These are phyloP conservation scores for Alternaria viburni DNA, from an alignment of 2,329 filamentous ascomycete genomes.

Conservation along the genomic window DNA sequence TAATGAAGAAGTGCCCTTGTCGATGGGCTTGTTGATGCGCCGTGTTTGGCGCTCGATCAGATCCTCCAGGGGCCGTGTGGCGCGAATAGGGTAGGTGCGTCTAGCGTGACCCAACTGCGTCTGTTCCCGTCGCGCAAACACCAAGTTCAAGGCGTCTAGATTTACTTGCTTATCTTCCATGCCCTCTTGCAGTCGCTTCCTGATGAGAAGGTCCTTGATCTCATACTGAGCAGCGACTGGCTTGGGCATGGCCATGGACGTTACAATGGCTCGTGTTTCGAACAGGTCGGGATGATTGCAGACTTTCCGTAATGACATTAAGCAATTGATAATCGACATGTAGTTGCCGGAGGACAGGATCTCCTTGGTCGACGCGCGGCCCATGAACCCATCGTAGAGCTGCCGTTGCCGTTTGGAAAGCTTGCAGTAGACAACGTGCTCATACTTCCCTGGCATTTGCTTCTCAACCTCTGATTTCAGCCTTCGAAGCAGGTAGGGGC, in stretches of 20 bases:
- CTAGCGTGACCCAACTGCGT: constrained; percentile 60
- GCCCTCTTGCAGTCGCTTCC: constrained; percentile 67
- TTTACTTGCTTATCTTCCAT: constrained; percentile 70
- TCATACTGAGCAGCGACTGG: constrained; percentile 79
- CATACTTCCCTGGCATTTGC: constrained; percentile 98
- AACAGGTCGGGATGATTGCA: constrained; percentile 99
- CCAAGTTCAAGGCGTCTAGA: constrained; percentile 78
- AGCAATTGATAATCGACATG: constrained; percentile 95
- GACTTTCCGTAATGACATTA: constrained; percentile 97
- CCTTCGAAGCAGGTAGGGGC: constrained; percentile 87
- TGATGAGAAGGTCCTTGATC: constrained; percentile 72
- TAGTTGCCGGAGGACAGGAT: constrained; percentile 94
- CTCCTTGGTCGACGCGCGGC: constrained; percentile 84
- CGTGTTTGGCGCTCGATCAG: constrained; percentile 73
- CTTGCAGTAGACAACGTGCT: constrained; percentile 94
- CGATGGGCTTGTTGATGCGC: constrained; percentile 57
- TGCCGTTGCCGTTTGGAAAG: constrained; percentile 94
- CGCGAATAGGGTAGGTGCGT: constrained; percentile 58
- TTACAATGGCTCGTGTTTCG: constrained; percentile 94
- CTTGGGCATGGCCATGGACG: constrained; percentile 88
- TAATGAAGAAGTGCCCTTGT: constrained; percentile 66
- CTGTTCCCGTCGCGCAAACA: constrained; percentile 72
- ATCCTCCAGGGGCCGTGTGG: constrained; percentile 71
- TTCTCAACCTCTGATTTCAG: constrained; percentile 98
- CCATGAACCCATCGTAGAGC: constrained; percentile 95